Conservation (phyloP, 176 grass and related monocot genomes). For the Aegilops tauschii region DNA sequence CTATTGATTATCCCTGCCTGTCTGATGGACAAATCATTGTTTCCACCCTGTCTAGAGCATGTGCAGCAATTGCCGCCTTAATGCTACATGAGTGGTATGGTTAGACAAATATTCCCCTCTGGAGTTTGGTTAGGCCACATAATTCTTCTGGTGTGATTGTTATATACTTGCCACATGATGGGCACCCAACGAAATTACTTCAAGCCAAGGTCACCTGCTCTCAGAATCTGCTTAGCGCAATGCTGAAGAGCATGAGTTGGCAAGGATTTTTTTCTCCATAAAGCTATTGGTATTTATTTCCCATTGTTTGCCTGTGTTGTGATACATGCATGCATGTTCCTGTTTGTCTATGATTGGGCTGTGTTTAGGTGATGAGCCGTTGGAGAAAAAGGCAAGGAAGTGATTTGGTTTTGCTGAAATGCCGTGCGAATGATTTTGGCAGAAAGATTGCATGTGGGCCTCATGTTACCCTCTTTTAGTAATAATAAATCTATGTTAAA, state of each 20-base stretch:
- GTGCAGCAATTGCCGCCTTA: slow-evolving; percentile 54
- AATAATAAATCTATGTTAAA: slow-evolving; percentile 22
- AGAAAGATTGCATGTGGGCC: slow-evolving; percentile 32
- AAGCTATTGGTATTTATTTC: neutral
- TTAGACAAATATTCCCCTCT: slow-evolving; percentile 59
- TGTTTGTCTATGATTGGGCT: slow-evolving; percentile 33
- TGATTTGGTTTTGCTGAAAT: slow-evolving; percentile 39
- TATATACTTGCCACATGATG: slow-evolving; percentile 50
- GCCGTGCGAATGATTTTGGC: slow-evolving; percentile 18
- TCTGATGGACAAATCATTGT: slow-evolving; percentile 56
- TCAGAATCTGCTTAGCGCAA: slow-evolving; percentile 45
- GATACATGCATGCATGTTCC: slow-evolving; percentile 33
- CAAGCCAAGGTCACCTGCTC: slow-evolving; percentile 43
- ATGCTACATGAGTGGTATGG: slow-evolving; percentile 50
- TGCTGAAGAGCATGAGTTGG: slow-evolving; percentile 39
- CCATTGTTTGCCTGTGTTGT: slow-evolving; percentile 6
- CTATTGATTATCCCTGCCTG: slow-evolving; percentile 48
- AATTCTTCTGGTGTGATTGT: slow-evolving; percentile 31
- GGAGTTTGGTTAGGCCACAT: slow-evolving; percentile 38
- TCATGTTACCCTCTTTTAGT: slow-evolving; percentile 15
- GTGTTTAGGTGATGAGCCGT: slow-evolving; percentile 20
- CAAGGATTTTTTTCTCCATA: neutral
- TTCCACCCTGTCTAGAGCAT: slow-evolving; percentile 64
- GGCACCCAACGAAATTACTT: slow-evolving; percentile 18
- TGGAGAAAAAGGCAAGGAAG: neutral